Percentiles rank a stretch among this genome's conserved stretches.
These are phyloP conservation scores for Cadophora gregata DNA, from an alignment of 2,329 filamentous ascomycete species.

Conservation along the genomic window DNA sequence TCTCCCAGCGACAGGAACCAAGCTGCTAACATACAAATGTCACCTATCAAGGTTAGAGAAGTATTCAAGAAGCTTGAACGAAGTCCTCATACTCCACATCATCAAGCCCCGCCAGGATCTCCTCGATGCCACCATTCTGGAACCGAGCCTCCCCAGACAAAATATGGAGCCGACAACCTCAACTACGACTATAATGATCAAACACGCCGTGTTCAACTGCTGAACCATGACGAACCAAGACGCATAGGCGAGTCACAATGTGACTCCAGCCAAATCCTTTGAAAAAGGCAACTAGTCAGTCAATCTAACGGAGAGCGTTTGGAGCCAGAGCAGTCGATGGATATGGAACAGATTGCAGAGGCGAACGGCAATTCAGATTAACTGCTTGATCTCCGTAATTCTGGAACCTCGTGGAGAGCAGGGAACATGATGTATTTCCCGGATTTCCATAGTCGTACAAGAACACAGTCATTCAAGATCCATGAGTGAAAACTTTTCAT, in stretches of 20 bases:
- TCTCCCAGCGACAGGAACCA: constrained; percentile 24
- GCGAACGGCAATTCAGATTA: not conserved
- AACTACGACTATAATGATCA: constrained; percentile 25
- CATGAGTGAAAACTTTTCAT: not conserved
- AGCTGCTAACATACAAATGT: constrained; percentile 30
- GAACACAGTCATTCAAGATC: not conserved
- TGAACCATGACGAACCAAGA: constrained; percentile 42
- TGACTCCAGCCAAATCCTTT: not conserved
- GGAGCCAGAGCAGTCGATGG: not conserved
- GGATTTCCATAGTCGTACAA: constrained; percentile 6
- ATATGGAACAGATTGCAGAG: not conserved
- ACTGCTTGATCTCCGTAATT: not conserved
- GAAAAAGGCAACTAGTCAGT: not conserved
- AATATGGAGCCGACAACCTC: constrained; percentile 30
- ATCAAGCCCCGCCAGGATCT: constrained; percentile 29
- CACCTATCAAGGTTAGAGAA: constrained; percentile 21
- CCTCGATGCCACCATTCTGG: constrained; percentile 24
- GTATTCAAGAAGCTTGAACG: not conserved
- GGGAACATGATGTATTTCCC: constrained; percentile 11
- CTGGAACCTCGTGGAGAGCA: constrained; percentile 2
- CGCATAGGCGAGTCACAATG: not conserved
- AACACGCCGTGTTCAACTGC: constrained; percentile 31
- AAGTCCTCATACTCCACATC: constrained; percentile 29
- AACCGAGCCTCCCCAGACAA: constrained; percentile 26
- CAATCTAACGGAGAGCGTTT: constrained; percentile 6